Evolutionary conservation across 2,329 filamentous ascomycete genomes (phyloP), one percentile per base, ranked within the genome.

Genomic region (Colletotrichum limetticola): DNA sequence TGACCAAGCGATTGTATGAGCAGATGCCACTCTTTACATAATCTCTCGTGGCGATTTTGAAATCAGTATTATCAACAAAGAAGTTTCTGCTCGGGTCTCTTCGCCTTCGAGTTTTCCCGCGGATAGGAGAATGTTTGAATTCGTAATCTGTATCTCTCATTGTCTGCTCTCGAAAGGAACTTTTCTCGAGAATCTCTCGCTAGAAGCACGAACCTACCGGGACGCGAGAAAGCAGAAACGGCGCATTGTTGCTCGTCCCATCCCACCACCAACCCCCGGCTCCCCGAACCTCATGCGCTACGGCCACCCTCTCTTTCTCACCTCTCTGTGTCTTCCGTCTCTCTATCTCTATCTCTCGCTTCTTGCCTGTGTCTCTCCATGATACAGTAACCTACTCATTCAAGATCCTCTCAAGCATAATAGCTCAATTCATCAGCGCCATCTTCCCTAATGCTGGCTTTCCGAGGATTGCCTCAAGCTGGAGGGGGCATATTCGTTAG

Each of bases 221-320:
- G 49, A 46, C 62, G 52, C 62, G 62, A 57, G 32, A 64, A 72
- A 73, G 60, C 49, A 73, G 71, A 73, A 73, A 73, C 71, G 61
- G 60, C 71, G 71, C 71, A 73, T 71, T 73, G 71, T 73, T 66
- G 60, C 46, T 66, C 71, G 56, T 73, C 71, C 66, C 71, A 73
- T 71, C 66, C 35, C 35, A 42, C 14, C 16, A 28, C 24, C 52
- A 9, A 24, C 32, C 55, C 58, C 55, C 42, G 7, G 37, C 52
- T 24, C 49, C 46, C 56, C 59, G 70, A 72, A 72, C 60, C 66
- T 72, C 66, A 70, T 71, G 71, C 67, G 61, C 60, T 37, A 55
- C 52, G 49, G 46, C 28, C 58, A 63, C 42, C 26, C 26, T 24
- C 49, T n/a, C 42, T 14, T 37, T 52, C 42, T 12, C 11, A 24